Evolutionary conservation across 805 yeast species (phyloP).

Genomic region (Sugiyamaella chiloensis): DNA sequence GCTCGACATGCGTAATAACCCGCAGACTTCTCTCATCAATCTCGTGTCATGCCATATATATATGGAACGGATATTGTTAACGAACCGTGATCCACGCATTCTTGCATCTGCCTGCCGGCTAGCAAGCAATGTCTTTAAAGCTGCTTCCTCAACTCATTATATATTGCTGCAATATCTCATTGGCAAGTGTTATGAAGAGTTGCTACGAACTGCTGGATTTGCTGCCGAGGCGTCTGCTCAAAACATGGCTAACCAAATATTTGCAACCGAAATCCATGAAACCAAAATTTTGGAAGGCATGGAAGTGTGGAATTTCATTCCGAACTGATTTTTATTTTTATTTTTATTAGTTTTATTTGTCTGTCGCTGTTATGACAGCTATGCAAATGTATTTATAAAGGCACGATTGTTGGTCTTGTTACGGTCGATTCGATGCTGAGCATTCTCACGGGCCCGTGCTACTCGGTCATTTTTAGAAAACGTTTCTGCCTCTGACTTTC

Average conservation of each 20-base stretch:
- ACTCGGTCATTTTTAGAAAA: neutral
- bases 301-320: too few species aligned
- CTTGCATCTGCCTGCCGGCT: neutral
- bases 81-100: neutral
- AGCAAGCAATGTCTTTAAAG: neutral
- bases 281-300: neutral
- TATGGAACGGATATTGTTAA: neutral
- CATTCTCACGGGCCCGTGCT: neutral
- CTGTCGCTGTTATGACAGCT: too few species aligned
- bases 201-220: neutral
- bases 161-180: neutral
- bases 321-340: too few species aligned
- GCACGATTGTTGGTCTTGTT: neutral
- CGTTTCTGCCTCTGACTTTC: neutral
- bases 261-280: neutral
- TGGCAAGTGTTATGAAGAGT: neutral
- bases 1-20: too few species aligned
- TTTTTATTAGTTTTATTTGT: neutral
- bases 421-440: slow-evolving; percentile 2
- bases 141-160: neutral
- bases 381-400: slow-evolving; percentile 6
- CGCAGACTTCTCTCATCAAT: too few species aligned
- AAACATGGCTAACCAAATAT: neutral
- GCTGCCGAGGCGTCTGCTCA: neutral
- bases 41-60: neutral